Base-by-base conservation (phyloP, 164 flowering plant genomes). In the Tetrastigma voinierianum region DNA sequence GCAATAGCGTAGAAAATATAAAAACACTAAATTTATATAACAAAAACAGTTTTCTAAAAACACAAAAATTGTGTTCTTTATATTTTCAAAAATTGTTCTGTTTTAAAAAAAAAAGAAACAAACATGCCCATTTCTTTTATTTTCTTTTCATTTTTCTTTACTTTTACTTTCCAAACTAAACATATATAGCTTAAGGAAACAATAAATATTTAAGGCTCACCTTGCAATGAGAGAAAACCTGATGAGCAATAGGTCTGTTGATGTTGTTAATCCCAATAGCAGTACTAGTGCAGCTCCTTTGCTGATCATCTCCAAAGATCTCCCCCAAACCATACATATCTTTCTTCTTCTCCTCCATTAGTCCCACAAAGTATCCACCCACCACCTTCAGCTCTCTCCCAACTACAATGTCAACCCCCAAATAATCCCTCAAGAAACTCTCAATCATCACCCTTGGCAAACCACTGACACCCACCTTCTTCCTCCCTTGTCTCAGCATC, bases 381-480 rank as follows among this genome's bases (percentile, higher is more conserved):
- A 75, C 40, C 32, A 67, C 78, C 76, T 67, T 80, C 9, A 82
- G 45, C 63, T 82, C 81, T 62, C 81, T 75, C 57, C 84, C 86
- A 44, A 76, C 68, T 0, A 82, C 84, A 32, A 5, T 14, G 10
- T 82, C 84, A 46, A 82, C 58, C 32, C 68, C 77, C 59, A 84
- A 43, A 57, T 84, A 84, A 17, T 84, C 88, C 56, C 58, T 80
- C 66, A 84, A 69, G 74, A 82, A 82, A 14, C 80, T 57, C 59
- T 84, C 84, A 1, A 84, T 67, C 86, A 84, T 84, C 0, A 82
- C 77, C 8, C n/a, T 54, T 14, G 86, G 86, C 62, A 82, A 51
- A 40, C 62, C 19, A 55, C 74, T 84, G 21, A 80, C 75, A 10
- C 51, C 88, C 43, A 82, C 71, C 20, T 47, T 80, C 55, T 53